A percentile compares a stretch with the other conserved stretches of the same genome.
Conservation (phyloP, 768 basidiomycete genomes). For the Russula brevipes region DNA sequence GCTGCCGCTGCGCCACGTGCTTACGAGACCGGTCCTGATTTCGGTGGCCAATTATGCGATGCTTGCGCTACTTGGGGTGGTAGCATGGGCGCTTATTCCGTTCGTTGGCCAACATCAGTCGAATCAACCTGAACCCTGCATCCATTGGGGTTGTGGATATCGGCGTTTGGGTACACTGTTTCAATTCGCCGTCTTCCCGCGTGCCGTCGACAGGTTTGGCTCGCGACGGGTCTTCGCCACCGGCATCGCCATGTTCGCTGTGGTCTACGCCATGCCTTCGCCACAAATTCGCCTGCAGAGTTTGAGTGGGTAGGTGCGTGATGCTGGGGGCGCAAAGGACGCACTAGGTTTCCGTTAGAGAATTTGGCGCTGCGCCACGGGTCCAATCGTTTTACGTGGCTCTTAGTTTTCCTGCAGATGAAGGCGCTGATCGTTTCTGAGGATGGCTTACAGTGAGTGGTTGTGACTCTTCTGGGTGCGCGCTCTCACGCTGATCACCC, state of each 20-base stretch:
- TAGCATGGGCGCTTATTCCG: conserved; percentile 37
- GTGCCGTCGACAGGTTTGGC: conserved; percentile 16
- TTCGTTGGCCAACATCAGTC: conserved; percentile 43
- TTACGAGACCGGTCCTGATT: conserved; percentile 36
- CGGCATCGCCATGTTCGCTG: conserved; percentile 27
- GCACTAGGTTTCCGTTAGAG: conserved; percentile 31
- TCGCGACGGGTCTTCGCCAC: conserved; percentile 1
- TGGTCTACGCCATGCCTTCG: conserved; percentile 30
- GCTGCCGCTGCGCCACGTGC: conserved; percentile 35
- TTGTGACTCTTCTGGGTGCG: not conserved
- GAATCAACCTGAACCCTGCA: conserved; percentile 29
- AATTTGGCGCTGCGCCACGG: not conserved
- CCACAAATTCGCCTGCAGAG: not conserved
- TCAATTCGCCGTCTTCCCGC: conserved; percentile 39
- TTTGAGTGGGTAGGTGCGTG: too few species aligned
- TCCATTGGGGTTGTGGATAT: conserved; percentile 28
- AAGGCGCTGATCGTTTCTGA: not conserved
- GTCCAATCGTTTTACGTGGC: not conserved
- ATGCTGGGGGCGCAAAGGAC: too few species aligned
- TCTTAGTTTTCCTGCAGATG: not conserved
- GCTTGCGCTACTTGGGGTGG: conserved; percentile 41
- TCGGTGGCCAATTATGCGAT: conserved; percentile 40
- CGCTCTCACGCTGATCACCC: too few species aligned
- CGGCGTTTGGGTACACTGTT: conserved; percentile 34
- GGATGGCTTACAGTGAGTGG: not conserved